A percentile compares a stretch with the other conserved stretches of the same genome.
Evolutionary conservation across 2,329 filamentous ascomycete genomes (phyloP).

Genomic region (Botrytis hyacinthi): DNA sequence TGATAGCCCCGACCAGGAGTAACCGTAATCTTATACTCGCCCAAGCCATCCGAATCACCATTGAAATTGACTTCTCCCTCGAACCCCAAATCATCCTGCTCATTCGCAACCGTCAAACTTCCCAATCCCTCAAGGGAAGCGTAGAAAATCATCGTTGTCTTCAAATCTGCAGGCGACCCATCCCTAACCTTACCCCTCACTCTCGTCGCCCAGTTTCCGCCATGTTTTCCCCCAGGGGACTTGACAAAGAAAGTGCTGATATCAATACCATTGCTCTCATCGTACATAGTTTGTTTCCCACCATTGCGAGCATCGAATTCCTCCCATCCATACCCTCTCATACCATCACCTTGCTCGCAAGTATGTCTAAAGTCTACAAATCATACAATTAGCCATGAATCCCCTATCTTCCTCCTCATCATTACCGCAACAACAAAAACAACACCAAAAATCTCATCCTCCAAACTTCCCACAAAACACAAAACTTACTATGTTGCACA

Average conservation of each 20-base stretch:
- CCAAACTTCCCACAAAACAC: not conserved
- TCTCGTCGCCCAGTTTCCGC: conserved; percentile 88
- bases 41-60: conserved; percentile 70
- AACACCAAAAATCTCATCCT: not conserved
- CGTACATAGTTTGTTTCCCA: conserved; percentile 86
- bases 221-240: conserved; percentile 77
- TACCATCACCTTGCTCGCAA: conserved; percentile 91
- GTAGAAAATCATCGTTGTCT: conserved; percentile 80
- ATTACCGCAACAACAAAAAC: not conserved
- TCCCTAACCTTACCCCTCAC: conserved; percentile 78
- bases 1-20: conserved; percentile 67
- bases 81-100: conserved; percentile 53
- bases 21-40: conserved; percentile 75
- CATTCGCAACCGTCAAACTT: conserved; percentile 58
- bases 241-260: conserved; percentile 94
- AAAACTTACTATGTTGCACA: conserved; percentile 68
- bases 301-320: conserved; percentile 89
- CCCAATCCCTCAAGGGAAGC: conserved; percentile 75
- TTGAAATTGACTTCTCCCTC: conserved; percentile 64
- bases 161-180: conserved; percentile 63
- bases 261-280: conserved; percentile 83
- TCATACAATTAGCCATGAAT: conserved; percentile 24
- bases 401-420: not conserved
- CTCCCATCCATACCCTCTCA: conserved; percentile 97
- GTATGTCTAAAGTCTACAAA: conserved; percentile 79